Evolutionary conservation across 2,329 filamentous ascomycete genomes (phyloP).

Genomic region (Pseudogymnoascus sp.): DNA sequence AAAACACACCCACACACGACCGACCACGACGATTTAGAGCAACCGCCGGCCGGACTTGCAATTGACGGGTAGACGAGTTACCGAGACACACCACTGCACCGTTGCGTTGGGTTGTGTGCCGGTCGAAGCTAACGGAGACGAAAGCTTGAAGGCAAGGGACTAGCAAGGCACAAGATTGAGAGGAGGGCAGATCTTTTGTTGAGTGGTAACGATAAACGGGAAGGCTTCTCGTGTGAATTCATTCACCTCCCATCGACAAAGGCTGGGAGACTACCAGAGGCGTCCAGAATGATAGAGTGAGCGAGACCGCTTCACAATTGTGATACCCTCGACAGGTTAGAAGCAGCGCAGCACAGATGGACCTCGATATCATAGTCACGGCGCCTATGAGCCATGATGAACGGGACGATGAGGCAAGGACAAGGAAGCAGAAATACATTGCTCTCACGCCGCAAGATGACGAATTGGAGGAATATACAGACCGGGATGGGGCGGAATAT

Average conservation of each 20-base stretch:
- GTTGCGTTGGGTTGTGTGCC: not conserved
- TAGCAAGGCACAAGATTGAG: not conserved
- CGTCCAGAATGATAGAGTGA: constrained; percentile 1
- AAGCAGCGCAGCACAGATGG: not conserved
- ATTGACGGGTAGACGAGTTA: not conserved
- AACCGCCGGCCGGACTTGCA: not conserved
- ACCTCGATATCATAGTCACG: constrained; percentile 1
- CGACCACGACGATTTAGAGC: not conserved
- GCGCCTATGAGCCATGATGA: not conserved
- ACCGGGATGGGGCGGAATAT: not conserved
- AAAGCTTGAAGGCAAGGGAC: constrained; percentile 3
- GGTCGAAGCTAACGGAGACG: not conserved
- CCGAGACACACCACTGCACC: not conserved
- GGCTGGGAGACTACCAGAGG: not conserved
- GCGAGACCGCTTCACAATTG: not conserved
- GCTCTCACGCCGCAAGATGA: not conserved
- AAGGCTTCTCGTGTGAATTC: not conserved
- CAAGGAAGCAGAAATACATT: not conserved
- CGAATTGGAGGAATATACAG: constrained; percentile 1
- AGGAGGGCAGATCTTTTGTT: not conserved
- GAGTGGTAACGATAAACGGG: not conserved
- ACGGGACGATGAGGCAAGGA: not conserved
- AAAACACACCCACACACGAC: not conserved
- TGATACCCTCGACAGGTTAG: not conserved
- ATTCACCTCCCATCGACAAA: not conserved